Conservation (phyloP, 1,284 basidiomycete species). For the Trichosporon faecale region DNA sequence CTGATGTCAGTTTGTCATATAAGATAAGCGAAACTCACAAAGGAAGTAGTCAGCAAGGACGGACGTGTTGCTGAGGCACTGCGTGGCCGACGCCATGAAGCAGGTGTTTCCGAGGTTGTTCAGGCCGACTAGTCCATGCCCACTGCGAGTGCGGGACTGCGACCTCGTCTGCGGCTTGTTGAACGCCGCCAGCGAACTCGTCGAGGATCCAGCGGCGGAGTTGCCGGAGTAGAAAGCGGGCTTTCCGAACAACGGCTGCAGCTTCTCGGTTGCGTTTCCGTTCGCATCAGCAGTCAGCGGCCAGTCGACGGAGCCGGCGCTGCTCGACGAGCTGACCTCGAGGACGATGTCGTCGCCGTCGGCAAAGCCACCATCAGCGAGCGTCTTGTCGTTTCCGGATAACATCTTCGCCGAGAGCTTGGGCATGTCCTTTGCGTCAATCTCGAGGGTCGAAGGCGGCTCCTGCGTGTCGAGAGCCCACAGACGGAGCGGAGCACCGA, state of each 20-base stretch:
- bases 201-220: slow-evolving; percentile 52
- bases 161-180: slow-evolving; percentile 32
- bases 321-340: slow-evolving; percentile 35
- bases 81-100: slow-evolving; percentile 96
- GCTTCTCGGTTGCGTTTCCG: slow-evolving; percentile 40
- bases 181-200: slow-evolving; percentile 24
- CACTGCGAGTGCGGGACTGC: slow-evolving; percentile 30
- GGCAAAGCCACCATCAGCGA: slow-evolving; percentile 30
- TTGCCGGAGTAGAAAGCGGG: slow-evolving; percentile 41
- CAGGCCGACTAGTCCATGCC: slow-evolving; percentile 73
- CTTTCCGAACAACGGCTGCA: slow-evolving; percentile 42
- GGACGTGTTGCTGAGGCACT: slow-evolving; percentile 88
- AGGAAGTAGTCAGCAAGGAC: slow-evolving; percentile 92
- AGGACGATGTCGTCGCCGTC: slow-evolving; percentile 41
- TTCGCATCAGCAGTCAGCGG: slow-evolving; percentile 31
- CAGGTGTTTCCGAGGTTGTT: slow-evolving; percentile 89
- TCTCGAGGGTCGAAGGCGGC: slow-evolving; percentile 9
- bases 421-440: slow-evolving; percentile 23
- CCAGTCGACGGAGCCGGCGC: slow-evolving; percentile 15
- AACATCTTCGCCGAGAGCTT: slow-evolving; percentile 28
- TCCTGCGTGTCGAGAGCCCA: slow-evolving; percentile 27
- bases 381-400: slow-evolving; percentile 15
- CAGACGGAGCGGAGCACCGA: slow-evolving; percentile 27
- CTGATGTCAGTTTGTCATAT: slow-evolving; percentile 50
- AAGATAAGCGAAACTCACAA: slow-evolving; percentile 56